A percentile compares a stretch with the other conserved stretches of the same genome.
Evolutionary conservation across 2,329 filamentous ascomycete genomes (phyloP).

Genomic region (Sphaerulina musiva): DNA sequence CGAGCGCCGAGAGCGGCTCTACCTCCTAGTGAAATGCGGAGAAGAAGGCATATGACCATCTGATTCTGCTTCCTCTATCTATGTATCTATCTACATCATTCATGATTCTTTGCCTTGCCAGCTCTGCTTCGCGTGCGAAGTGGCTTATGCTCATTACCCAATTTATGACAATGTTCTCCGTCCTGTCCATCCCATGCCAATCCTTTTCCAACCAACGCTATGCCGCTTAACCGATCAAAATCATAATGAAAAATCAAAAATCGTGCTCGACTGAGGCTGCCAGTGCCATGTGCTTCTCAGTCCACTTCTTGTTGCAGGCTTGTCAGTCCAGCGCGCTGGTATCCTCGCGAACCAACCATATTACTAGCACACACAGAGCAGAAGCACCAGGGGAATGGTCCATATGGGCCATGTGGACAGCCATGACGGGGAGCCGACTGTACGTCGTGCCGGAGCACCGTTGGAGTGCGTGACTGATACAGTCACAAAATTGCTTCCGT

Average conservation of each 20-base stretch:
- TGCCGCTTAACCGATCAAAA: slow-evolving; percentile 11
- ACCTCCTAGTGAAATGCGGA: slow-evolving; percentile 1
- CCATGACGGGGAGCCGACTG: no score
- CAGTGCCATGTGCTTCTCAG: background rate
- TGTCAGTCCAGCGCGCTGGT: background rate
- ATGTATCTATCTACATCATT: background rate
- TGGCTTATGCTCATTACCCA: slow-evolving; percentile 7
- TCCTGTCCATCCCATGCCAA: slow-evolving; percentile 12
- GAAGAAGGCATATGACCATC: slow-evolving; percentile 7
- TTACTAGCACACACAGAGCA: no score
- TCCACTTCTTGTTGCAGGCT: background rate
- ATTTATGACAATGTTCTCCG: slow-evolving; percentile 5
- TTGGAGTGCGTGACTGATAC: slow-evolving; percentile 9
- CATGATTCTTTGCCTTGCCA: slow-evolving; percentile 4
- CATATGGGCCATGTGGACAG: no score
- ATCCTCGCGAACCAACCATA: no score
- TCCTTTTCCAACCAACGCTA: slow-evolving; percentile 4
- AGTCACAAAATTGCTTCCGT: slow-evolving; percentile 16
- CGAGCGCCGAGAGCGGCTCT: background rate
- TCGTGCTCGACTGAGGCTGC: background rate
- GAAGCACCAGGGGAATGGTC: no score
- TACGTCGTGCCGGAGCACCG: background rate
- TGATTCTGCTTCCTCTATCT: slow-evolving; percentile 1
- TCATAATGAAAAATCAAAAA: background rate
- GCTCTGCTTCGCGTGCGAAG: slow-evolving; percentile 3